phyloP scores from a whole-genome alignment of 2,329 filamentous ascomycete species.

The Trichoderma hamatum region DNA sequence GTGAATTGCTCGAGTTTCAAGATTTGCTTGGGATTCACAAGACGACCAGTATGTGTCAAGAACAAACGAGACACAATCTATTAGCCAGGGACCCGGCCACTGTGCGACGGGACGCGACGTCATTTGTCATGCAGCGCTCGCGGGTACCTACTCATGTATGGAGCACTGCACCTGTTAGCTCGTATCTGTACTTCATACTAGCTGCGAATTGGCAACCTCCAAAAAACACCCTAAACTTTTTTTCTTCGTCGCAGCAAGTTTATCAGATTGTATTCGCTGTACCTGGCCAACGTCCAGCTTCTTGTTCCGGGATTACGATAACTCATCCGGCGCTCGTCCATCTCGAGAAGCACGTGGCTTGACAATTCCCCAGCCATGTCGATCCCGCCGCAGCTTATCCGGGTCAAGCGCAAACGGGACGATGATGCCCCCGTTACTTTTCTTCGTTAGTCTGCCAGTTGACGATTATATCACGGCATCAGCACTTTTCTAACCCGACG shows the following conservation, averaged over 20 bases:
- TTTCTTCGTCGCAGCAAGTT: not conserved
- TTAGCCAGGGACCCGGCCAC: conserved; percentile 7
- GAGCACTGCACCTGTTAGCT: not conserved
- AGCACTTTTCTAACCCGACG: conserved; percentile 29
- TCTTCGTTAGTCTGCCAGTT: conserved; percentile 49
- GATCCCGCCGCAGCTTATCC: conserved; percentile 60
- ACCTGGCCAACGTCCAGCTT: not conserved
- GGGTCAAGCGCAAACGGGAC: conserved; percentile 63
- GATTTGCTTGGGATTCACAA: not conserved
- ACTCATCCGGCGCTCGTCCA: not conserved
- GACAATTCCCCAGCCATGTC: conserved; percentile 48
- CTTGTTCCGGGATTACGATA: not conserved
- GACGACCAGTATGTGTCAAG: not conserved
- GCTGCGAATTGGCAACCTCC: conserved; percentile 2
- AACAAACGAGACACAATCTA: not conserved
- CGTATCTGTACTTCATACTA: not conserved
- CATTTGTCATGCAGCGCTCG: conserved; percentile 12
- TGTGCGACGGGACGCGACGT: conserved; percentile 21
- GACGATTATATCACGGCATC: conserved; percentile 12
- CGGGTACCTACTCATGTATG: conserved; percentile 7
- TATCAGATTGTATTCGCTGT: not conserved
- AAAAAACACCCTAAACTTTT: conserved; percentile 2
- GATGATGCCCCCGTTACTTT: conserved; percentile 58
- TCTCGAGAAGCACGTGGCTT: conserved; percentile 12
- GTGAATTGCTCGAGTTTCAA: not conserved